phyloP scores from a whole-genome alignment of 2,329 filamentous ascomycete species.

The Arachnopeziza araneosa region DNA sequence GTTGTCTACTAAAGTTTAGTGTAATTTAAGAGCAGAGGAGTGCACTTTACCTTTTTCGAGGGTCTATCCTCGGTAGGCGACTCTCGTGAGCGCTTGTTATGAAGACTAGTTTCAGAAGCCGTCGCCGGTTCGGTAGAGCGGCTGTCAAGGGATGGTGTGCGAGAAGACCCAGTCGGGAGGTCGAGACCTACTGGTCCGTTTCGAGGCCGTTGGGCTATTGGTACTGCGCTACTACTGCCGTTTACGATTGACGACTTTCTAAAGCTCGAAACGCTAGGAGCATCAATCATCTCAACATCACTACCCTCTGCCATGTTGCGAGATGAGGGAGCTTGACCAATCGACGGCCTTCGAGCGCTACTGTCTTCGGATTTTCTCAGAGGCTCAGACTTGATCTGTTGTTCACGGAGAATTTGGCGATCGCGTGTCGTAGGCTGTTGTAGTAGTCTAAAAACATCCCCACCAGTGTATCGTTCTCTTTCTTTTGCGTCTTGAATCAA shows the following conservation, averaged over 20 bases:
- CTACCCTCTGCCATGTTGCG: not conserved
- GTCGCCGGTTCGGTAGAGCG: not conserved
- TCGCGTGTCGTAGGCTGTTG: constrained; percentile 37
- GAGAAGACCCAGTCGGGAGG: not conserved
- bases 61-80: constrained; percentile 11
- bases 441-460: constrained; percentile 51
- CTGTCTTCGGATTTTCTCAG: not conserved
- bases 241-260: constrained; percentile 8
- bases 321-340: not conserved
- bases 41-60: constrained; percentile 17
- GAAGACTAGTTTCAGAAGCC: not conserved
- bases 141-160: not conserved
- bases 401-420: constrained; percentile 7
- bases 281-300: constrained; percentile 21
- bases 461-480: constrained; percentile 72
- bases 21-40: not conserved
- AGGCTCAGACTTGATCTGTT: not conserved
- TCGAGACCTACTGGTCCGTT: not conserved
- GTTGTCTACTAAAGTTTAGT: not conserved
- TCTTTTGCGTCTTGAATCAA: constrained; percentile 75
- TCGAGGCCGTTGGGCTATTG: not conserved
- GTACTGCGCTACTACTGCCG: not conserved
- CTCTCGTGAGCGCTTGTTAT: constrained; percentile 17
- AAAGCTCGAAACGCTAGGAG: constrained; percentile 7
- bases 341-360: not conserved